Base-by-base conservation (phyloP, 192 early-diverging fungal genomes). In the Phycomyces nitens region DNA sequence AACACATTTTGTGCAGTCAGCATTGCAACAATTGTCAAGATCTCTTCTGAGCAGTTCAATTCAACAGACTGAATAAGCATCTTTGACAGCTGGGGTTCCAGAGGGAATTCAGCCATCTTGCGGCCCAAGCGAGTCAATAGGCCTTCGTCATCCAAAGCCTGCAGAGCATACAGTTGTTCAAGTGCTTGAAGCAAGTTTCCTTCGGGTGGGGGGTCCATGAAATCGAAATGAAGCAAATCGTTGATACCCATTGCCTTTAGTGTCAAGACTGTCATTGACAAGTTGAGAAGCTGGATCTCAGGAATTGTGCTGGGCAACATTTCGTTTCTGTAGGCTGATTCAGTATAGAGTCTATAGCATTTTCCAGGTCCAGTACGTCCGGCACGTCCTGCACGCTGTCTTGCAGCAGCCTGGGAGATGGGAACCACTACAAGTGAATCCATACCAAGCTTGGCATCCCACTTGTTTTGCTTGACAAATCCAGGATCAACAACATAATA, bases 381-480 rank as follows among this genome's bases (percentile, higher is more conserved):
- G 21, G 97, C 97, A 60, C 97, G 89, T n/a, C 97, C 97, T 58
- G 92, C 89, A 34, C 97, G 86, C 79, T 99, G 97, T 62, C 90
- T 81, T 16, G 95, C 95, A 51, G 90, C 91, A 9, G 97, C 97
- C 79, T 96, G 90, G 27, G 94, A 96, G 22, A 95, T 91, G 18
- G 97, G 95, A 39, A 92, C 89, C 5, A 97, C 88, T 41, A 96
- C 87, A 57, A 99, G 78, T 39, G 93, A 89, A 79, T 99, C 97
- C 95, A 99, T 99, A 52, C 97, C 95, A 1, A 96, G 85, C 56
- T 93, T 90, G 53, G 97, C 90, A 72, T 99, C 95, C 78, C 93
- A 99, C 50, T 88, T 92, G 58, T 96, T 99, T 70, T 96, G 94
- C 73, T 99, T 99, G 65, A 86, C 88, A 72, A 92, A 99, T 27